Conservation (phyloP, 345 rosid genomes). For the Schrenkiella parvula region DNA sequence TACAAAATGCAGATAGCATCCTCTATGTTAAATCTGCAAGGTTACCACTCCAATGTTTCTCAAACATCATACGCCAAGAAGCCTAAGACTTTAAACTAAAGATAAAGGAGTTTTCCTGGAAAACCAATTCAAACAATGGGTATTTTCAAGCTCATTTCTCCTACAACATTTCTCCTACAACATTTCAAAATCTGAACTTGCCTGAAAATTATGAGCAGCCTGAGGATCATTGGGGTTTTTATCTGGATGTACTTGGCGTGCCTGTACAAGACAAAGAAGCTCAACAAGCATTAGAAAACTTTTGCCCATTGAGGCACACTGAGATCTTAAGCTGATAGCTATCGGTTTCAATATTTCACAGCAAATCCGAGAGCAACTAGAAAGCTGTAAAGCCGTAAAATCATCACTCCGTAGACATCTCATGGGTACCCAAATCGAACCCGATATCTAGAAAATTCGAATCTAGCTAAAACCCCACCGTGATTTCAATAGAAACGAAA, state of each 20-base stretch:
- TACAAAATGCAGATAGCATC: background rate
- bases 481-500: background rate
- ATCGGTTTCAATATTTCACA: background rate
- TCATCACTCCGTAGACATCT: background rate
- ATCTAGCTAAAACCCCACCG: background rate
- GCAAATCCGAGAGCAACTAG: background rate
- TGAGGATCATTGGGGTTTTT: slow-evolving; percentile 93
- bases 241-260: slow-evolving; percentile 98
- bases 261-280: slow-evolving; percentile 45
- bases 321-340: background rate
- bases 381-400: background rate
- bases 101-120: background rate
- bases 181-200: slow-evolving; percentile 14
- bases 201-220: slow-evolving; percentile 96
- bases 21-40: background rate
- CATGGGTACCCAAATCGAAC: background rate
- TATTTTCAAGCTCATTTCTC: background rate
- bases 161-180: background rate
- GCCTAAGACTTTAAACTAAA: background rate
- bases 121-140: background rate
- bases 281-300: background rate
- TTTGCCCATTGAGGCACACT: background rate
- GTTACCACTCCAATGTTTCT: background rate
- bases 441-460: background rate
- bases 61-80: background rate